These are phyloP conservation scores for Sodiomyces alkalinus DNA, from an alignment of 2,329 filamentous ascomycete genomes.

Conservation along the genomic window DNA sequence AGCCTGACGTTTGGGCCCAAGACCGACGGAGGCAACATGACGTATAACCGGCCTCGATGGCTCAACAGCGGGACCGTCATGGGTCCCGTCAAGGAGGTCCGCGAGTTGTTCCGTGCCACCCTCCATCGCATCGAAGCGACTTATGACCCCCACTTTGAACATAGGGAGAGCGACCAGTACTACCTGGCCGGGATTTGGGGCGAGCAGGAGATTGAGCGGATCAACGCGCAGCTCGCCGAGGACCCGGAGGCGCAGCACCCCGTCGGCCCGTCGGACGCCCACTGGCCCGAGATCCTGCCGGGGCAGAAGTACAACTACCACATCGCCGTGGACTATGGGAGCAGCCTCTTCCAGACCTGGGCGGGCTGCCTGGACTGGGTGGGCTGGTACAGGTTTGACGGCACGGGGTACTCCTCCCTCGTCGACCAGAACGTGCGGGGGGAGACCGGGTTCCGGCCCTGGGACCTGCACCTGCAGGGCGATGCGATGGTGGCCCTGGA, in stretches of 20 bases:
- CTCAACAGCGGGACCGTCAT: slow-evolving; percentile 32
- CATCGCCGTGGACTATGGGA: slow-evolving; percentile 24
- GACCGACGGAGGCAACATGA: slow-evolving; percentile 15
- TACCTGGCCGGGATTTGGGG: slow-evolving; percentile 27
- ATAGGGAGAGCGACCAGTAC: slow-evolving; percentile 24
- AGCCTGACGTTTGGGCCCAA: slow-evolving; percentile 19
- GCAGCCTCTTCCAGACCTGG: slow-evolving; percentile 22
- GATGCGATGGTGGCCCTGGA: slow-evolving; percentile 14
- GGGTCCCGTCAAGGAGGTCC: slow-evolving; percentile 19
- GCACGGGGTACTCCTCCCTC: slow-evolving; percentile 11
- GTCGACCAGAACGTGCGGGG: slow-evolving; percentile 9
- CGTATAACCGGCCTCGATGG: slow-evolving; percentile 20
- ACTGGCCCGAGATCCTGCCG: slow-evolving; percentile 8
- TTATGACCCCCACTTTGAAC: slow-evolving; percentile 15
- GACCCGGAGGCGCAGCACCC: slow-evolving; percentile 7
- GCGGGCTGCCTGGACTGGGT: slow-evolving; percentile 19
- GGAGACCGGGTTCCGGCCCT: slow-evolving; percentile 14
- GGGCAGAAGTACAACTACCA: slow-evolving; percentile 14
- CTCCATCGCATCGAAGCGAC: slow-evolving; percentile 16
- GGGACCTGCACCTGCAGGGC: slow-evolving; percentile 16
- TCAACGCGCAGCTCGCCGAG: slow-evolving; percentile 12
- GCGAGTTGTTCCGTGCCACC: slow-evolving; percentile 15
- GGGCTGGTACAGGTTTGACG: slow-evolving; percentile 17
- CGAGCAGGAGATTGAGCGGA: slow-evolving; percentile 24
- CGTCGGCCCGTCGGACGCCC: slow-evolving; percentile 8